These are phyloP conservation scores for Durio zibethinus DNA, from an alignment of 345 rosid species.

Conservation along the genomic window DNA sequence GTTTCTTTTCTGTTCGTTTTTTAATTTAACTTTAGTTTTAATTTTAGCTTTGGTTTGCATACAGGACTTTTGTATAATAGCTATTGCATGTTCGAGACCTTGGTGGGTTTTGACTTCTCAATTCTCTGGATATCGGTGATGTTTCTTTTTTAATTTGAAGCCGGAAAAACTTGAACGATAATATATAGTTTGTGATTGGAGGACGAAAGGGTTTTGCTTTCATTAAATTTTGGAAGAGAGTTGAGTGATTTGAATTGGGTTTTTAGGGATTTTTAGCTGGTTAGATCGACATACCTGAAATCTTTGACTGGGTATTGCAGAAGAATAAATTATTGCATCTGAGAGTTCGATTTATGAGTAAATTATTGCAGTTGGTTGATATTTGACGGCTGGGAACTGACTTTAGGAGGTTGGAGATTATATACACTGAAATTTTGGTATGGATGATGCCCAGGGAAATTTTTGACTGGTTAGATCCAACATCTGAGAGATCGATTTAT, in stretches of 20 bases:
- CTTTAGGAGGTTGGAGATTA: slow-evolving; percentile 14
- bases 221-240: slow-evolving; percentile 6
- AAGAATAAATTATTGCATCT: too few species aligned
- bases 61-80: slow-evolving; percentile 4
- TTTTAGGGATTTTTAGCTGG: slow-evolving; percentile 6
- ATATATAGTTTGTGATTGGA: background rate
- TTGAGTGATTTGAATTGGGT: slow-evolving; percentile 14
- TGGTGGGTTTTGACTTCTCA: background rate
- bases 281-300: background rate
- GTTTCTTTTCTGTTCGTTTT: background rate
- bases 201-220: slow-evolving; percentile 7
- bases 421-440: slow-evolving; percentile 16
- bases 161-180: background rate
- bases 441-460: slow-evolving; percentile 79
- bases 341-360: background rate
- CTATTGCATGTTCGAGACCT: background rate
- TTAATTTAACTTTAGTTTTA: background rate
- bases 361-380: slow-evolving; percentile 10
- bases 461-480: too few species aligned
- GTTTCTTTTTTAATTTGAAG: background rate
- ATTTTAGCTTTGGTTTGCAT: slow-evolving; percentile 6
- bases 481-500: background rate
- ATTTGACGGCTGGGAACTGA: background rate
- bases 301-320: background rate
- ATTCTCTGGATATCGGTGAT: background rate